Conservation (phyloP, 2,329 filamentous ascomycete genomes). For the Cercospora sesami region DNA sequence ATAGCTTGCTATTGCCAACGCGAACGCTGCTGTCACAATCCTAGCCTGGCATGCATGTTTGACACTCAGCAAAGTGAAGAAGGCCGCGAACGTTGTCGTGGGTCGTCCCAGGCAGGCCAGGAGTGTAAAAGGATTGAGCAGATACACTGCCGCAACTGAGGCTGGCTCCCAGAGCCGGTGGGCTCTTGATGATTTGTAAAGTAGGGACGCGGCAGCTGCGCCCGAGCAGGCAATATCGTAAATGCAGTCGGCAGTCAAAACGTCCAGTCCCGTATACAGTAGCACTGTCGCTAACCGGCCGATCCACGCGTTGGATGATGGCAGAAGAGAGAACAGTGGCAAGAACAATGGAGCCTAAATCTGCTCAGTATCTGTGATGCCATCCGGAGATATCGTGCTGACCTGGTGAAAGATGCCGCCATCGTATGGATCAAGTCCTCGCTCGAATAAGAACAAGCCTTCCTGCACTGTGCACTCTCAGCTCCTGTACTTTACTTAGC, state of each 20-base stretch:
- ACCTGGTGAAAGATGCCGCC: constrained; percentile 78
- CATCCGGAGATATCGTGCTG: constrained; percentile 16
- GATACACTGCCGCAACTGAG: constrained; percentile 76
- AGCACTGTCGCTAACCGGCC: constrained; percentile 63
- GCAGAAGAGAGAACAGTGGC: constrained; percentile 85
- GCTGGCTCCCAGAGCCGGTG: constrained; percentile 72
- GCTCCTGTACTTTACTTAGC: constrained; percentile 30
- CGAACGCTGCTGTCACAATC: constrained; percentile 72
- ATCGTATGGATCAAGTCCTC: constrained; percentile 96
- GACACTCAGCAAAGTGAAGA: constrained; percentile 81
- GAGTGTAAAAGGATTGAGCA: constrained; percentile 94
- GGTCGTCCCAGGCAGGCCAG: constrained; percentile 87
- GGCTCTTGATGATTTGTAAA: constrained; percentile 77
- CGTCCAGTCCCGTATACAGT: constrained; percentile 77
- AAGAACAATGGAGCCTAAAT: constrained; percentile 80
- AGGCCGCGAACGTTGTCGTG: constrained; percentile 84
- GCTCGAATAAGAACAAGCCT: constrained; percentile 90
- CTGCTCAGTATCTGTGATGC: constrained; percentile 11
- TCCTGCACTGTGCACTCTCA: constrained; percentile 72
- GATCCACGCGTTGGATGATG: constrained; percentile 60
- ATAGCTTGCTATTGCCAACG: constrained; percentile 84
- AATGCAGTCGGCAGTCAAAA: constrained; percentile 78
- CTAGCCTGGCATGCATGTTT: constrained; percentile 75
- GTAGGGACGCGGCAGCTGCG: constrained; percentile 69
- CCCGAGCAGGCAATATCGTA: constrained; percentile 77